These are phyloP conservation scores for Oidiodendron maius DNA, from an alignment of 495 filamentous ascomycete species.

Conservation along the genomic window DNA sequence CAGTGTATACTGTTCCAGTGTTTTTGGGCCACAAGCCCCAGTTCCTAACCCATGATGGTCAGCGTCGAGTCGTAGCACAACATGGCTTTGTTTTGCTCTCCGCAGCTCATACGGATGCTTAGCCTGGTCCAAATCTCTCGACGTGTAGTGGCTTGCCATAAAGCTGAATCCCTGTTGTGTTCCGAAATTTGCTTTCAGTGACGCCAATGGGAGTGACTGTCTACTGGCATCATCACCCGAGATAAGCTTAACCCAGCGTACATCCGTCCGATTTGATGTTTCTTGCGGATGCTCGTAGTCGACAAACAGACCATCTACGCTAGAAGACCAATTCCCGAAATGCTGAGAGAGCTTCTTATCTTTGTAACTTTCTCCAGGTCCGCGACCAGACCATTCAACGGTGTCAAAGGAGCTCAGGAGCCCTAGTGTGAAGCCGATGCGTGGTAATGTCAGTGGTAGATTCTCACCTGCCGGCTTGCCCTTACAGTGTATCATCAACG, in stretches of 20 bases:
- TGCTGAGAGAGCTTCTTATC: slow-evolving; percentile 56
- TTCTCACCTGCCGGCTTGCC: too few relatives aligned
- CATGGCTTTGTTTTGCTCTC: slow-evolving; percentile 34
- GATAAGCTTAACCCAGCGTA: slow-evolving; percentile 48
- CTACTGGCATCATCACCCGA: slow-evolving; percentile 31
- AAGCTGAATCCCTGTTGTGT: slow-evolving; percentile 42
- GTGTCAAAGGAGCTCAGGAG: slow-evolving; percentile 32
- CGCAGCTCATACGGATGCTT: slow-evolving; percentile 55
- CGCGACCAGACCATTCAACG: slow-evolving; percentile 57
- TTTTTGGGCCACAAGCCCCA: slow-evolving; percentile 45
- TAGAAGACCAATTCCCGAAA: slow-evolving; percentile 40
- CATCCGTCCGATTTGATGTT: slow-evolving; percentile 55
- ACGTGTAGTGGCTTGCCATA: slow-evolving; percentile 44
- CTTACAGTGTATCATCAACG: too few relatives aligned
- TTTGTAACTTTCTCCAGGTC: slow-evolving; percentile 55
- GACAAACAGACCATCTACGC: slow-evolving; percentile 40
- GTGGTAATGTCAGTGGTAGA: slow-evolving; percentile 53
- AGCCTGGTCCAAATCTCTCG: slow-evolving; percentile 46
- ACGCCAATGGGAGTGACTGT: too few relatives aligned
- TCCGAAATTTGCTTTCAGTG: slow-evolving; percentile 31
- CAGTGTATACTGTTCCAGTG: slow-evolving; percentile 42
- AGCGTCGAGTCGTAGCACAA: slow-evolving; percentile 56
- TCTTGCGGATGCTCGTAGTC: slow-evolving; percentile 66
- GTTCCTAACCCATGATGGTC: slow-evolving; percentile 49
- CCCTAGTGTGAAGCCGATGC: slow-evolving; percentile 50